phyloP scores from a whole-genome alignment of 2,329 filamentous ascomycete genomes.

The Fusarium sp. region DNA sequence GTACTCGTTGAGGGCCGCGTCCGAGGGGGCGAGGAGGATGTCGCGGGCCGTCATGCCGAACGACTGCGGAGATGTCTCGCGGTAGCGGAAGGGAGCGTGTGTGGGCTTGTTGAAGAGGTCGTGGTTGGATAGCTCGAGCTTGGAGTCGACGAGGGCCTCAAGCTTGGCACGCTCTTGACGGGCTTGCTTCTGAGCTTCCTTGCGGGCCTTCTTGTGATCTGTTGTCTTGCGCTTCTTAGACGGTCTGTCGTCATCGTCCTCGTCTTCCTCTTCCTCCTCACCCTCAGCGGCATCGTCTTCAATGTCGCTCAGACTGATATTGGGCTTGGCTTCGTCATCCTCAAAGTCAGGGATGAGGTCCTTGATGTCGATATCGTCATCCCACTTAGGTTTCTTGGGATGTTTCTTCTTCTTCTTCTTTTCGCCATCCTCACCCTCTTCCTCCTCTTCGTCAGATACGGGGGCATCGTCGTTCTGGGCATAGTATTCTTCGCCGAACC shows the following conservation, averaged over 20 bases:
- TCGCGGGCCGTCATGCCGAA: constrained; percentile 91
- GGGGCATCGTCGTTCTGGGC: constrained; percentile 74
- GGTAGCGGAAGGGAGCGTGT: constrained; percentile 76
- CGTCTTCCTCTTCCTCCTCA: constrained; percentile 50
- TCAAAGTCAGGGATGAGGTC: constrained; percentile 89
- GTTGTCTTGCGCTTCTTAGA: constrained; percentile 67
- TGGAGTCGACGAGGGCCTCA: constrained; percentile 83
- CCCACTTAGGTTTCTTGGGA: constrained; percentile 75
- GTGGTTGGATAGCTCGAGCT: constrained; percentile 75
- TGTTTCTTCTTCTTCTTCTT: constrained; percentile 56
- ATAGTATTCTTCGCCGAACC: constrained; percentile 93
- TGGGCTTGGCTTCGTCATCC: constrained; percentile 64
- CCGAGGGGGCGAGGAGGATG: constrained; percentile 86
- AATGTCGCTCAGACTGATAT: constrained; percentile 61
- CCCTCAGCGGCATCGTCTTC: constrained; percentile 51
- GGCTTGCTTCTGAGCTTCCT: constrained; percentile 71
- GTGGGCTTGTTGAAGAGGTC: constrained; percentile 58
- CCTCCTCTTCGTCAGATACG: constrained; percentile 68
- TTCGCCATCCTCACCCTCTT: constrained; percentile 66
- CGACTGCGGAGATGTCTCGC: constrained; percentile 87
- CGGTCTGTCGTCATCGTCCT: constrained; percentile 54
- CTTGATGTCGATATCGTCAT: constrained; percentile 97
- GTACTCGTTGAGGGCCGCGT: constrained; percentile 85
- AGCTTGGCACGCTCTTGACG: constrained; percentile 83
- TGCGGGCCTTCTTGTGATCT: constrained; percentile 65